Evolutionary conservation across 1,284 basidiomycete genomes (phyloP), one percentile per base, ranked within the genome.

Genomic region (Coniophora puteana): DNA sequence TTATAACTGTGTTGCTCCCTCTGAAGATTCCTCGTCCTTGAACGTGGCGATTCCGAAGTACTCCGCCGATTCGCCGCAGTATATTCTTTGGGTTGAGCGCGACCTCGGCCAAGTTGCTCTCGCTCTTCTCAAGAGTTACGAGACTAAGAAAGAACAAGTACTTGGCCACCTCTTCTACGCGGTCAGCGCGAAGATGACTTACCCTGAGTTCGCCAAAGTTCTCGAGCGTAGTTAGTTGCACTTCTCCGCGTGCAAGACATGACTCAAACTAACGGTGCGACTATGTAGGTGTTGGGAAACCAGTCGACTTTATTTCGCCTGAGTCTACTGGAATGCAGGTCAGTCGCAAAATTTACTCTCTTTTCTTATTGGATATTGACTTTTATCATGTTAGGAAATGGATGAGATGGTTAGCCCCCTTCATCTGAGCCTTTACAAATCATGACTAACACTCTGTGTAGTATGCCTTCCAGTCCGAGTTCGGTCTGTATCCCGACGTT

Each of bases 51-150:
- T 59, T 11, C 45, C 61, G 2, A 47, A 43, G 17, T 57, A 51
- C 44, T 41, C 45, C 26, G 39, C 48, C 10, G 44, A 42, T 4
- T 36, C 50, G 10, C 26, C 38, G 6, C 52, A 61, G 27, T 50
- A 51, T 16, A 41, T 54, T 18, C 53, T 49, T 4, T 63, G 61
- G 61, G 44, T 63, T 11, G 45, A 51, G 20, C 49, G 49, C 5
- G 61, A 65, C 38, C 38, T 65, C 1, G 59, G 57, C n/a, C 45
- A 52, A 28, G 47, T 47, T 13, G 55, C 44, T 0, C 44, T 63
- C 2, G 55, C 59, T 11, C 52, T 63, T 0, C 29, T 62, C 4
- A 63, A 63, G 33, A 40, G 57, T 38, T 62, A 61, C 46, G 41
- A 58, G 28, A 35, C 48, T 17, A 36, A 50, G 3, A 45, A 49